phyloP scores from a whole-genome alignment of 495 filamentous ascomycete genomes.

The Neurospora sp. region DNA sequence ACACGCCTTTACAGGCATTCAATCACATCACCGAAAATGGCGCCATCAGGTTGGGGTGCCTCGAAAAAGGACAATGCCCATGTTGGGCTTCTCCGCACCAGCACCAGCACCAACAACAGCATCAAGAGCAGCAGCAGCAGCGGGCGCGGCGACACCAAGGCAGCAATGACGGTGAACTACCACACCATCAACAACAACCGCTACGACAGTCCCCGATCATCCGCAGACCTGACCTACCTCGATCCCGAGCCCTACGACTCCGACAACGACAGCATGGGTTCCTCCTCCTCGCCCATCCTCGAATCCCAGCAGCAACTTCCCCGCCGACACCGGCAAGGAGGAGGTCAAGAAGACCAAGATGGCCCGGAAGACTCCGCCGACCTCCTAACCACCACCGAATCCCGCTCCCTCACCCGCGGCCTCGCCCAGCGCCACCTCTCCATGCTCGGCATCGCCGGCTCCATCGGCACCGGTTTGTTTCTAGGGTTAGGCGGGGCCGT shows the following conservation, averaged over 20 bases:
- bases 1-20: not conserved
- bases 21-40: not conserved
- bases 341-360: not conserved
- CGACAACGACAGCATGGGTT: not conserved
- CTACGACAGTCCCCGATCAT: not conserved
- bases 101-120: not conserved
- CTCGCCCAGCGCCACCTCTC: slow-evolving; percentile 38
- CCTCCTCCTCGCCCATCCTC: not conserved
- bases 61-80: not conserved
- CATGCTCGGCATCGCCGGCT: slow-evolving; percentile 37
- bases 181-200: not conserved
- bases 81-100: not conserved
- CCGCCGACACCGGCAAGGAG: not conserved
- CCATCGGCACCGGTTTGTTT: slow-evolving; percentile 47
- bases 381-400: slow-evolving; percentile 23
- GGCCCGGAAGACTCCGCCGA: slow-evolving; percentile 1
- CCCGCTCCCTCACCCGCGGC: slow-evolving; percentile 29
- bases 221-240: not conserved
- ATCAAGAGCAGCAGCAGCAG: not conserved
- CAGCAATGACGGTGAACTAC: not conserved
- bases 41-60: not conserved
- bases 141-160: not conserved
- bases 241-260: not conserved
- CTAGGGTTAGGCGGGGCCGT: slow-evolving; percentile 40
- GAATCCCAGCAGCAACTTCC: not conserved